Percentiles rank a stretch among this genome's conserved stretches.
phyloP scores from a whole-genome alignment of 352 stramenopile genomes.

The Phytophthora cryptogea region DNA sequence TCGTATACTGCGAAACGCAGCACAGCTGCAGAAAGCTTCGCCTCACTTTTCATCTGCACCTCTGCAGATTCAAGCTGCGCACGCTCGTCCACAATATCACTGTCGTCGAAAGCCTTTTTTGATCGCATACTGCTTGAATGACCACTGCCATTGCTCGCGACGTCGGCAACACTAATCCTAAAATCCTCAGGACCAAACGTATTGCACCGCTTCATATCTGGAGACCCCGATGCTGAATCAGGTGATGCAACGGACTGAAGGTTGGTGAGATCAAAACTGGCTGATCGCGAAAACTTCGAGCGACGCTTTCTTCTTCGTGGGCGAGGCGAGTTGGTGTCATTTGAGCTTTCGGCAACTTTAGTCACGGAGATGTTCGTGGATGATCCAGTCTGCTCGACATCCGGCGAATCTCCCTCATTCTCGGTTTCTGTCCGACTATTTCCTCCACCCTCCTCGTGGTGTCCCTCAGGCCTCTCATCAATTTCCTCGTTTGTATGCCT shows the following conservation, averaged over 20 bases:
- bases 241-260: conserved; percentile 35
- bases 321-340: conserved; percentile 5
- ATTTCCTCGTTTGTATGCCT: conserved; percentile 28
- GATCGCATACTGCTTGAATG: conserved; percentile 34
- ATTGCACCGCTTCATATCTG: conserved; percentile 31
- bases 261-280: conserved; percentile 76
- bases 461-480: conserved; percentile 19
- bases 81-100: conserved; percentile 73
- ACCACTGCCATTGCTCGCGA: conserved; percentile 23
- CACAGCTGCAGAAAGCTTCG: conserved; percentile 62
- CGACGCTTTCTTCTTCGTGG: conserved; percentile 32
- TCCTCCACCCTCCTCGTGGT: conserved; percentile 22
- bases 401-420: conserved; percentile 10
- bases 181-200: conserved; percentile 30
- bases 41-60: conserved; percentile 35
- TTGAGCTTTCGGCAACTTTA: neutral
- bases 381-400: conserved; percentile 1
- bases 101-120: conserved; percentile 82
- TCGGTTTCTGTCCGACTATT: conserved; percentile 9
- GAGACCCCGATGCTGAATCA: conserved; percentile 26
- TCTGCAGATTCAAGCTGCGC: conserved; percentile 32
- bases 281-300: conserved; percentile 69
- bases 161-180: conserved; percentile 10
- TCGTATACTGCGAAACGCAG: conserved; percentile 79
- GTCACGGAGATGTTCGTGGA: conserved; percentile 11